Conservation (phyloP, 2,329 filamentous ascomycete species). For the Helotiales sp. region DNA sequence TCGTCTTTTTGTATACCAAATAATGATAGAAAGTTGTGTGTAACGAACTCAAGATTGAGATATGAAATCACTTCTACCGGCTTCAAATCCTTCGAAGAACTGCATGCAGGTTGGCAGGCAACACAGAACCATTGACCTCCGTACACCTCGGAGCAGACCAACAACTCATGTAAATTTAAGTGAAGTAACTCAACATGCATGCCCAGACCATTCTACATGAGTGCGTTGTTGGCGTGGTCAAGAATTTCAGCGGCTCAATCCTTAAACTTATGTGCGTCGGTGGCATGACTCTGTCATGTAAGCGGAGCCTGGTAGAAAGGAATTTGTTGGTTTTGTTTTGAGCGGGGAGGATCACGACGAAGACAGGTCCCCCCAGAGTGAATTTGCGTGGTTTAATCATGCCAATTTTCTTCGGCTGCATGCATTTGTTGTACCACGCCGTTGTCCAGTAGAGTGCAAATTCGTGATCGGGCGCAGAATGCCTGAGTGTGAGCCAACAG, state of each 20-base stretch:
- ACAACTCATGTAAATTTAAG: too few species aligned
- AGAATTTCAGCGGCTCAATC: background rate
- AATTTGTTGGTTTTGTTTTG: background rate
- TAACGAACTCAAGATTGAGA: background rate
- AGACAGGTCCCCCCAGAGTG: background rate
- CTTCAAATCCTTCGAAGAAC: background rate
- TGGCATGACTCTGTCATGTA: background rate
- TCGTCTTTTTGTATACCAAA: background rate
- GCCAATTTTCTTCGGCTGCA: slow-evolving; percentile 2
- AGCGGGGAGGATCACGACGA: background rate
- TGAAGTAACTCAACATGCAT: background rate
- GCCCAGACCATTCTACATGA: background rate
- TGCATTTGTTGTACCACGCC: slow-evolving; percentile 8
- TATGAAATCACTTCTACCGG: background rate
- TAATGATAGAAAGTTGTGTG: background rate
- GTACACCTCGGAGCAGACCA: too few species aligned
- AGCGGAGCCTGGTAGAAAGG: background rate
- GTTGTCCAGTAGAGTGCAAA: background rate
- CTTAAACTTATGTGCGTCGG: background rate
- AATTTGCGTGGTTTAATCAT: slow-evolving; percentile 7
- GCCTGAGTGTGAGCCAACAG: background rate
- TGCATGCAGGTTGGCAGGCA: background rate
- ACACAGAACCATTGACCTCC: background rate
- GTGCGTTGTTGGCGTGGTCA: background rate
- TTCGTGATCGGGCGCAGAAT: background rate